Evolutionary conservation across 345 rosid genomes (phyloP).

Genomic region (Dovyalis caffra): DNA sequence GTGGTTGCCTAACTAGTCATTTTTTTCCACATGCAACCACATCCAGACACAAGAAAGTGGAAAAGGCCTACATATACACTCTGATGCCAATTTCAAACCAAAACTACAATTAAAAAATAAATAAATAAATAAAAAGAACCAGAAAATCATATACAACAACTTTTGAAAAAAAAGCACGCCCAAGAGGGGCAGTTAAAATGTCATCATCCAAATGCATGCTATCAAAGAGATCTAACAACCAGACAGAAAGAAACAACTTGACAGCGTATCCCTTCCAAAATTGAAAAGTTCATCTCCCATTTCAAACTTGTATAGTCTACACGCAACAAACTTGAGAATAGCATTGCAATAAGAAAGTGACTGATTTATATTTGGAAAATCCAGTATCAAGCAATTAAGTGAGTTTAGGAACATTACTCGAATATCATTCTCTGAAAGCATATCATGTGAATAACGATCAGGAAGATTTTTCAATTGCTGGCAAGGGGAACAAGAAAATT

Average conservation of each 20-base stretch:
- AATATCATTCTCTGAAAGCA: slow-evolving; percentile 74
- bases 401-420: slow-evolving; percentile 39
- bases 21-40: background rate
- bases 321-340: background rate
- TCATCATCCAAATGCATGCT: background rate
- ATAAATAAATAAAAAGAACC: no score
- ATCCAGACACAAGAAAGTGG: background rate
- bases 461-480: slow-evolving; percentile 74
- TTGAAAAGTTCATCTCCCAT: background rate
- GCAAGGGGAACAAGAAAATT: slow-evolving; percentile 19
- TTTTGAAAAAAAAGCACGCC: no score
- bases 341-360: background rate
- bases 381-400: slow-evolving; percentile 4
- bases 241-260: background rate
- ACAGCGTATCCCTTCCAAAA: background rate
- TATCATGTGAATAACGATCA: slow-evolving; percentile 69
- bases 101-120: no score
- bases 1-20: background rate
- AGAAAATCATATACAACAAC: no score
- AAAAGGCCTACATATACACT: background rate
- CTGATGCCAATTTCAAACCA: no score
- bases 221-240: background rate
- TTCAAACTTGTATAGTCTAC: background rate
- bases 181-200: background rate
- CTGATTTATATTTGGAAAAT: background rate